Evolutionary conservation across 2,329 filamentous ascomycete genomes (phyloP), one percentile per base, ranked within the genome.

Genomic region (Graphilbum fragrans): DNA sequence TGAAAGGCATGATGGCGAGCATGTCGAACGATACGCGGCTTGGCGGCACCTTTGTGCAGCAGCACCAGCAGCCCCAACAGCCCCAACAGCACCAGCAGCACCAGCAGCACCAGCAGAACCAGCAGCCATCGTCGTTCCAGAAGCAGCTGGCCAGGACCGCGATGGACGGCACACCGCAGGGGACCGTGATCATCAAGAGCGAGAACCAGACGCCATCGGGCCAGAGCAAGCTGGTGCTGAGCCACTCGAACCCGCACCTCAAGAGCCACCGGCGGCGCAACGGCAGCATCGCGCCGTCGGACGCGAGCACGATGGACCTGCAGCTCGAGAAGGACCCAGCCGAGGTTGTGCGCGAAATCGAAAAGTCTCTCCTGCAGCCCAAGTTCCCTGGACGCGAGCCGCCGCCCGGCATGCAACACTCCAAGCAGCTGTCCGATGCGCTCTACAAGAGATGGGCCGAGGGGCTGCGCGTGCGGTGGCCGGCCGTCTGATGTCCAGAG

Each of bases 371-470:
- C 2, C 49, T 74, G 10, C 67, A 72, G 50, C 60, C 66, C 16
- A 73, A 67, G 50, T 75, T 72, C 41, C 74, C 73, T 2, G 72
- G 72, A 2, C 67, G 69, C 32, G 64, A 70, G 40, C 55, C 70
- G 2, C 61, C 63, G 37, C 72, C 78, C 2, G 90, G 87, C 2
- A 90, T 95, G 85, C 88, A 95, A 60, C 90, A 95, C 61, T 84
- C 82, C 49, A 86, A 86, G 55, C 78, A 94, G 56, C 69, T 96
- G 31, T 86, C 85, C 1, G 87, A 95, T 58, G 85, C 94, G 18
- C 72, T 98, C 18, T 96, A 95, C 62, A 77, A 80, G 16, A 76
- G 90, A 35, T 98, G 92, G 92, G 78, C 81, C 3, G 85, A 93
- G 44, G 87, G 86, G 2, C 65, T 96, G 52, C 78, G 80, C 8